Percentiles rank a stretch among this genome's conserved stretches.
phyloP scores from a whole-genome alignment of 495 filamentous ascomycete species.

The Aspergillus diversus region DNA sequence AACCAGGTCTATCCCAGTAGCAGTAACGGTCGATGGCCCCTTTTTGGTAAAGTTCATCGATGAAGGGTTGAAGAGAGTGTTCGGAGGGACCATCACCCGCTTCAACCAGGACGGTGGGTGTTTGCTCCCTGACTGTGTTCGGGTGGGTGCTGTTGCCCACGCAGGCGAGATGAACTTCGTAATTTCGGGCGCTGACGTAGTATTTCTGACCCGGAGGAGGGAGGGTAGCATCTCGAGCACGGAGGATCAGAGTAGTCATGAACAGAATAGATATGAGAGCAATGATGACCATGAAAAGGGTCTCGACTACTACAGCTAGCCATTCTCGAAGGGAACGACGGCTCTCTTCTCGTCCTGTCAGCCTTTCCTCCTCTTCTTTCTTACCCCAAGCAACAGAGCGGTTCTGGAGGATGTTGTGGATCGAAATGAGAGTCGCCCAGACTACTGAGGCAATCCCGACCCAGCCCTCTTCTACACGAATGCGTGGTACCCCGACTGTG shows the following conservation, averaged over 20 bases:
- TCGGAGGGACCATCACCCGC: conserved; percentile 80
- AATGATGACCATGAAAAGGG: conserved; percentile 67
- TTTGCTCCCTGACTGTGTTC: conserved; percentile 47
- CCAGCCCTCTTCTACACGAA: conserved; percentile 85
- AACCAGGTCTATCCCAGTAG: conserved; percentile 91
- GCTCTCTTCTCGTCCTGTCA: conserved; percentile 89
- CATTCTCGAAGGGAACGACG: conserved; percentile 82
- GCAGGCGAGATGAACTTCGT: conserved; percentile 84
- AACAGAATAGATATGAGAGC: conserved; percentile 69
- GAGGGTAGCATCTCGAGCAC: conserved; percentile 74
- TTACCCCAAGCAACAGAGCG: conserved; percentile 90
- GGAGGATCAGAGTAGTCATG: conserved; percentile 76
- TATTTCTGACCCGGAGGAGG: conserved; percentile 70
- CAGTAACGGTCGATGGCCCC: conserved; percentile 86
- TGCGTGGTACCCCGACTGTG: conserved; percentile 69
- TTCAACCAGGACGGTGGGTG: conserved; percentile 77
- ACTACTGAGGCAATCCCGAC: conserved; percentile 82
- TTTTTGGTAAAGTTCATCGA: conserved; percentile 63
- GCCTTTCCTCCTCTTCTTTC: conserved; percentile 83
- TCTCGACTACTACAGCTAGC: conserved; percentile 78
- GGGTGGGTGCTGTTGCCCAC: conserved; percentile 58
- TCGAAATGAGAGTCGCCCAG: conserved; percentile 69
- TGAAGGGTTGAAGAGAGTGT: conserved; percentile 68
- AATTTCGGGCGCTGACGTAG: conserved; percentile 79
- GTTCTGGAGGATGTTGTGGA: conserved; percentile 65